Conservation (phyloP, 495 filamentous ascomycete species). For the Astrothelium subdiscretum region DNA sequence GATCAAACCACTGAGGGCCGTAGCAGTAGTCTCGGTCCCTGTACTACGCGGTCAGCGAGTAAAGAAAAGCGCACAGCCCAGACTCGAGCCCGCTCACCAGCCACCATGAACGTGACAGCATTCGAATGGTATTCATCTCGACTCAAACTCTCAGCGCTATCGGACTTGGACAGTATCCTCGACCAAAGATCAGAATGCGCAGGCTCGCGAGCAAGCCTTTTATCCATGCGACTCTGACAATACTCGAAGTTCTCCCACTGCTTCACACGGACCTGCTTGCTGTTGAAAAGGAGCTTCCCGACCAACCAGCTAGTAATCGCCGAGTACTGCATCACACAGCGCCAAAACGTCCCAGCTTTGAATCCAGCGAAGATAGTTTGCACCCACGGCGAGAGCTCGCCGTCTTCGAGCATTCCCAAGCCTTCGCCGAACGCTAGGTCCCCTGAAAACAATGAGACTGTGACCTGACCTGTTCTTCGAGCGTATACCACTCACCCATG, state of each 20-base stretch:
- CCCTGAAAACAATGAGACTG: conserved; percentile 1
- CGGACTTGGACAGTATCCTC: background rate
- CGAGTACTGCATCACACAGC: conserved; percentile 1
- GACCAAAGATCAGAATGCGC: background rate
- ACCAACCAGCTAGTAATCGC: background rate
- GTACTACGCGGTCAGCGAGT: conserved; percentile 2
- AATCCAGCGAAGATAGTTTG: conserved; percentile 2
- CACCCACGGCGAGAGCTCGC: conserved; percentile 4
- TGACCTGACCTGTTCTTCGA: conserved; percentile 3
- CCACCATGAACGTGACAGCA: conserved; percentile 1
- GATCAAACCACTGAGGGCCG: conserved; percentile 12
- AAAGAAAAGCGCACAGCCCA: background rate
- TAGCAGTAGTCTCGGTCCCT: conserved; percentile 20
- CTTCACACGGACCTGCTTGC: conserved; percentile 1
- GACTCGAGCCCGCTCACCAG: conserved; percentile 1
- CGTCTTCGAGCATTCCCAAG: conserved; percentile 8
- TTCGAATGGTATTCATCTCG: background rate
- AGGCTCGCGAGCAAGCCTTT: background rate
- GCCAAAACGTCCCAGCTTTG: conserved; percentile 4
- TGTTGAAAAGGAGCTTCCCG: background rate
- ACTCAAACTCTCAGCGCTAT: background rate
- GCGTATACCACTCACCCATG: conserved; percentile 5
- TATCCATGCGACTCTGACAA: background rate
- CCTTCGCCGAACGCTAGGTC: conserved; percentile 12
- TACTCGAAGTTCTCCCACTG: conserved; percentile 2